Evolutionary conservation across 768 basidiomycete species (phyloP).

Genomic region (Floccularia luteovirens): DNA sequence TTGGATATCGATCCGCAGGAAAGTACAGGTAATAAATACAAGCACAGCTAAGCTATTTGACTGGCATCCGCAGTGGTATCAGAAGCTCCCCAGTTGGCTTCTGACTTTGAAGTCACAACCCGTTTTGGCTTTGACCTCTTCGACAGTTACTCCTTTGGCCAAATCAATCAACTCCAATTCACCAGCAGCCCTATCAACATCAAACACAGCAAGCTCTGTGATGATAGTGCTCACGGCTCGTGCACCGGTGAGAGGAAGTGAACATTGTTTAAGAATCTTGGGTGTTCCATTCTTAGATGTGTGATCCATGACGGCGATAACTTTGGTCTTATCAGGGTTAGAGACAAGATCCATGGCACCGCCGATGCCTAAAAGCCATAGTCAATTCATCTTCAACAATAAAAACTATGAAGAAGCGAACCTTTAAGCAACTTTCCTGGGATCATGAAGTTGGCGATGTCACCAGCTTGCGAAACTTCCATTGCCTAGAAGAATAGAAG

Average conservation of each 20-base stretch:
- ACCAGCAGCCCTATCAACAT: slow-evolving; percentile 73
- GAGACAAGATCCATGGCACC: slow-evolving; percentile 97
- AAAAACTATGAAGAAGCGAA: slow-evolving; percentile 12
- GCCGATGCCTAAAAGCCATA: slow-evolving; percentile 62
- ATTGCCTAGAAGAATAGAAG: slow-evolving; percentile 52
- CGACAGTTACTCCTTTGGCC: slow-evolving; percentile 77
- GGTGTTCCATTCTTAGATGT: slow-evolving; percentile 83
- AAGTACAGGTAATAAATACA: not conserved
- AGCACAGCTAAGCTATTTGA: no score
- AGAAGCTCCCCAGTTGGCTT: slow-evolving; percentile 41
- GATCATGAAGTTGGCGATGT: slow-evolving; percentile 98
- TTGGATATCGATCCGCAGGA: not conserved
- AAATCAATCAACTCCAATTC: slow-evolving; percentile 71
- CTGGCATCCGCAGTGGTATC: slow-evolving; percentile 3
- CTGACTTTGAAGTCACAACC: slow-evolving; percentile 72
- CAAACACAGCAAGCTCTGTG: slow-evolving; percentile 88
- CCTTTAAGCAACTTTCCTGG: slow-evolving; percentile 90
- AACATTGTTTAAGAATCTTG: slow-evolving; percentile 79
- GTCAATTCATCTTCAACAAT: slow-evolving; percentile 5
- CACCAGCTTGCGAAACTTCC: slow-evolving; percentile 90
- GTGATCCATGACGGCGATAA: slow-evolving; percentile 88
- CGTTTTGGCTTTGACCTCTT: slow-evolving; percentile 83
- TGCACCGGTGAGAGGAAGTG: slow-evolving; percentile 84
- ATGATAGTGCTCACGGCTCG: slow-evolving; percentile 85
- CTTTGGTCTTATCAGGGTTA: slow-evolving; percentile 92